Evolutionary conservation across 805 yeast species (phyloP).

Genomic region (Sugiyamaella smithiae): DNA sequence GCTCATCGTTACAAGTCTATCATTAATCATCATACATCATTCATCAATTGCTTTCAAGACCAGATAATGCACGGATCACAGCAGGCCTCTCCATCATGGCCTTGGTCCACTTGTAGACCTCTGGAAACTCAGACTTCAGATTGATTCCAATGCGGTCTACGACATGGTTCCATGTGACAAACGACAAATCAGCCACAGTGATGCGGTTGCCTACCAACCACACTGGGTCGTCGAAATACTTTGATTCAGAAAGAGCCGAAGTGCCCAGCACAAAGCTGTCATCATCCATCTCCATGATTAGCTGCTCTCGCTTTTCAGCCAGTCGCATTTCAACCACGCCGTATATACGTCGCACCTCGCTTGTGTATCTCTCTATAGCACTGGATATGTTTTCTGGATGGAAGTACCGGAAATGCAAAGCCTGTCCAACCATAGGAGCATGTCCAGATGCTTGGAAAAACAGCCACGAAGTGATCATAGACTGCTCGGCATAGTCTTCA

Average conservation of each 20-base stretch:
- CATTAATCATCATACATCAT: conserved; percentile 2
- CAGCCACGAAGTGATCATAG: conserved; percentile 83
- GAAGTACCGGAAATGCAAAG: conserved; percentile 88
- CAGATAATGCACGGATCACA: conserved; percentile 80
- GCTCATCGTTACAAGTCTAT: no score
- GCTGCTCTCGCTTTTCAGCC: conserved; percentile 86
- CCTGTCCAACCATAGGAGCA: conserved; percentile 99
- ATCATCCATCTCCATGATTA: conserved; percentile 86
- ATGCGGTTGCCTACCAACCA: conserved; percentile 89
- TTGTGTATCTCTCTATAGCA: conserved; percentile 87
- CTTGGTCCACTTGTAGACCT: conserved; percentile 93
- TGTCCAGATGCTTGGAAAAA: conserved; percentile 96
- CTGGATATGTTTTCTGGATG: conserved; percentile 81
- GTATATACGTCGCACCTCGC: conserved; percentile 88
- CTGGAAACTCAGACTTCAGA: conserved; percentile 76
- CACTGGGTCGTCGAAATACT: conserved; percentile 88
- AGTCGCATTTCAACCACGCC: conserved; percentile 94
- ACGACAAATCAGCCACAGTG: conserved; percentile 83
- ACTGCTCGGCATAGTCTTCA: conserved; percentile 70
- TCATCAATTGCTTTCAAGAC: conserved; percentile 38
- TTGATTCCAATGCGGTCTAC: conserved; percentile 90
- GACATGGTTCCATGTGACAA: conserved; percentile 96
- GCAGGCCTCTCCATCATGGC: conserved; percentile 95
- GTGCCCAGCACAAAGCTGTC: conserved; percentile 86
- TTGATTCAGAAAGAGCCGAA: conserved; percentile 77